Conservation (phyloP, 2,329 filamentous ascomycete species). For the Cordyceps sp. region DNA sequence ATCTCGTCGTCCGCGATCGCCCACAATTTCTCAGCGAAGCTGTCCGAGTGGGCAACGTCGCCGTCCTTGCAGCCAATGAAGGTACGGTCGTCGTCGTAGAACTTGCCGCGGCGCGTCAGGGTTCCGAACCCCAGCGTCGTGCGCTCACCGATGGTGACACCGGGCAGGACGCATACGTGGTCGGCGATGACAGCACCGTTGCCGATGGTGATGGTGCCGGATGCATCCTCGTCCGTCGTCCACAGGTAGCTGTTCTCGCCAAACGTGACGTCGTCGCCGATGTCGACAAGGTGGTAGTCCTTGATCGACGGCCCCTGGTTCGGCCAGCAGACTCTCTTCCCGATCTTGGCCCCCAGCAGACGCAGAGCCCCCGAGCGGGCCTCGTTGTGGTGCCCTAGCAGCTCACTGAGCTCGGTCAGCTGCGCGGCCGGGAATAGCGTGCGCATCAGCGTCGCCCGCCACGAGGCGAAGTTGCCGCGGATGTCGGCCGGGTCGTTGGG, state of each 20-base stretch:
- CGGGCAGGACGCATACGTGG: constrained; percentile 32
- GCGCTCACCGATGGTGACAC: constrained; percentile 27
- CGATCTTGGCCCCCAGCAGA: constrained; percentile 31
- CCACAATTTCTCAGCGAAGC: not conserved
- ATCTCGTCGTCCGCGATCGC: too few relatives aligned
- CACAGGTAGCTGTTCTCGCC: constrained; percentile 35
- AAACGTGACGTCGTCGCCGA: constrained; percentile 41
- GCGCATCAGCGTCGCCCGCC: constrained; percentile 26
- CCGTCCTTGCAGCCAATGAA: constrained; percentile 36
- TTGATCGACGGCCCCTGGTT: constrained; percentile 35
- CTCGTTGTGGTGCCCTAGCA: constrained; percentile 38
- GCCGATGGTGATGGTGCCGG: constrained; percentile 26
- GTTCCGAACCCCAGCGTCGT: constrained; percentile 37
- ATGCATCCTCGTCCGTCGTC: constrained; percentile 32
- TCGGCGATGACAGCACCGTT: constrained; percentile 39
- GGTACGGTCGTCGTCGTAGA: constrained; percentile 25
- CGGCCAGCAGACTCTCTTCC: constrained; percentile 37
- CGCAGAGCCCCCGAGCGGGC: constrained; percentile 31
- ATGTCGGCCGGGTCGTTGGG: constrained; percentile 12
- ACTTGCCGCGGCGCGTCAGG: constrained; percentile 25
- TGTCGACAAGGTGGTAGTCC: constrained; percentile 36
- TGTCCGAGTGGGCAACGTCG: constrained; percentile 16
- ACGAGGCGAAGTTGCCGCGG: constrained; percentile 20
- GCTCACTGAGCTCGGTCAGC: constrained; percentile 28
- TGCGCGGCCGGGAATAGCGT: constrained; percentile 23